These are phyloP conservation scores for Escallonia rubra DNA, from an alignment of 129 eudicot genomes.

Conservation along the genomic window DNA sequence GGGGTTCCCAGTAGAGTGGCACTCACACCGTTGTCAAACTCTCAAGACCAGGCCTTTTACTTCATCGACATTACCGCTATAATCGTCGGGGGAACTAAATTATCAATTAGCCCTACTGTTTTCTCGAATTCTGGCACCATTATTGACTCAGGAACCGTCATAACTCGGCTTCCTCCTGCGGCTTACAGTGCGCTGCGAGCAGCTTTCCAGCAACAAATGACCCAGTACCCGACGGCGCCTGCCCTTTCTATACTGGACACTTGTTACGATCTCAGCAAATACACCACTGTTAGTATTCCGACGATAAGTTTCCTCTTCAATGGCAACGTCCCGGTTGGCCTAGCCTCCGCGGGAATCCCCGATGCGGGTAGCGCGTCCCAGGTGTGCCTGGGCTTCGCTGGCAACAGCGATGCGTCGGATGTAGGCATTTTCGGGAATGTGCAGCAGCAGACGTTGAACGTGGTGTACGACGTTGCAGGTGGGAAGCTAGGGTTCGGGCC, in stretches of 20 bases:
- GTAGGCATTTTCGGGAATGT: constrained; percentile 20
- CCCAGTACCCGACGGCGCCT: constrained; percentile 3
- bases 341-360: neutral
- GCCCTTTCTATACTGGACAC: constrained; percentile 18
- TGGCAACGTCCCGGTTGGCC: constrained; percentile 3
- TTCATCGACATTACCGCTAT: constrained; percentile 11
- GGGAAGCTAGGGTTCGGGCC: constrained; percentile 27
- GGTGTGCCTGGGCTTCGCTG: constrained; percentile 25
- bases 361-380: neutral
- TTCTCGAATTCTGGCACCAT: constrained; percentile 8
- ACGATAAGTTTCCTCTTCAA: constrained; percentile 9
- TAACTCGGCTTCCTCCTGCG: constrained; percentile 15
- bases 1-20: neutral
- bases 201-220: constrained; percentile 18
- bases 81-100: constrained; percentile 2
- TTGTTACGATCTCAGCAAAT: constrained; percentile 13
- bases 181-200: constrained; percentile 6
- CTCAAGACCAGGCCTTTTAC: constrained; percentile 6
- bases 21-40: constrained; percentile 21
- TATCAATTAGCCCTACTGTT: neutral
- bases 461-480: constrained; percentile 21
- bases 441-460: constrained; percentile 20
- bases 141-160: constrained; percentile 30
- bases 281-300: constrained; percentile 6
- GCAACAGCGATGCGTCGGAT: neutral